Evolutionary conservation across 1,139 yeast species (phyloP).

Genomic region (Yamadazyma friedrichii): DNA sequence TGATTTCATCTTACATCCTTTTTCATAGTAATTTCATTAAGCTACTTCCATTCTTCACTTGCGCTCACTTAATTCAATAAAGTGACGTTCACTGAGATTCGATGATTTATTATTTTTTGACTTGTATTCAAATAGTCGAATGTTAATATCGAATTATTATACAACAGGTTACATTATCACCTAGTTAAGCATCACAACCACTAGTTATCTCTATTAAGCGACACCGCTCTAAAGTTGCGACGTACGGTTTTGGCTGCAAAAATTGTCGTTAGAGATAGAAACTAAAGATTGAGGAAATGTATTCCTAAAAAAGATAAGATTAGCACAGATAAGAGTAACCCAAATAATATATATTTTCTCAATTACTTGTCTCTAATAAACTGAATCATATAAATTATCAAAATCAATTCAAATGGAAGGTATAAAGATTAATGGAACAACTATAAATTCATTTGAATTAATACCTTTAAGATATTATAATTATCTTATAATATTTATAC

Average conservation of each 20-base stretch:
- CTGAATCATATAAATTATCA: no score
- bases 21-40: no score
- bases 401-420: no score
- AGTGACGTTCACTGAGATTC: no score
- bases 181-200: no score
- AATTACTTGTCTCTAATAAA: no score
- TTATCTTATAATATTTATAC: conserved; percentile 8
- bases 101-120: no score
- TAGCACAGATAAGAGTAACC: conserved; percentile 1
- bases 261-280: neutral
- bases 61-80: no score
- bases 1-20: no score
- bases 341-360: no score
- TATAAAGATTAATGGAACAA: conserved; percentile 1
- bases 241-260: neutral
- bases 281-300: neutral
- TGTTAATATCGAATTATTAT: neutral
- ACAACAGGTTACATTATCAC: neutral
- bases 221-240: neutral
- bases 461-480: conserved; percentile 8
- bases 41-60: no score
- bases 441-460: neutral
- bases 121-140: no score
- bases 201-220: neutral
- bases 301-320: conserved; percentile 4